Percentiles rank a stretch among this genome's conserved stretches.
phyloP scores from a whole-genome alignment of 495 filamentous ascomycete species.

The Terfezia claveryi region DNA sequence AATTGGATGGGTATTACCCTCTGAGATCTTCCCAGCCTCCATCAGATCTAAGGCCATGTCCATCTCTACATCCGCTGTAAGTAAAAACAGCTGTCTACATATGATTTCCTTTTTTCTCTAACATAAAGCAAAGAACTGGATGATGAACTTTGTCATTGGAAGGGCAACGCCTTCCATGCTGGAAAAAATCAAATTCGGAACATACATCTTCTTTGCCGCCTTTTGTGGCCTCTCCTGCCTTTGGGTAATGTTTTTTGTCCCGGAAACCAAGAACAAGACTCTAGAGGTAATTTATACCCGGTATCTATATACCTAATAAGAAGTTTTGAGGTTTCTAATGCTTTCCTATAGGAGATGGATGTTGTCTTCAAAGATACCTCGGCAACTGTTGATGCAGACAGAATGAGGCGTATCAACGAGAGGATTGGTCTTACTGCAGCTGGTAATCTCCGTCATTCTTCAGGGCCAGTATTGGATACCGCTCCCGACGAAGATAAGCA shows the following conservation, averaged over 20 bases:
- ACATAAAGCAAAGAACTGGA: background rate
- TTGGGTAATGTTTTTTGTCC: slow-evolving; percentile 36
- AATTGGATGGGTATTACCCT: slow-evolving; percentile 52
- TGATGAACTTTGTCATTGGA: slow-evolving; percentile 1
- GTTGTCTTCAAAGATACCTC: slow-evolving; percentile 28
- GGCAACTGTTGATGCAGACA: background rate
- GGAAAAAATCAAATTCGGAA: slow-evolving; percentile 32
- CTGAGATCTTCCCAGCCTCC: slow-evolving; percentile 53
- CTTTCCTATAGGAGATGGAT: slow-evolving; percentile 34
- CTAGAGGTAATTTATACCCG: slow-evolving; percentile 26
- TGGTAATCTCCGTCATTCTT: background rate
- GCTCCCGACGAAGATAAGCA: background rate
- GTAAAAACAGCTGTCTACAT: background rate
- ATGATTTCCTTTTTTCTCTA: too few relatives aligned
- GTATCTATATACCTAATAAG: slow-evolving; percentile 4
- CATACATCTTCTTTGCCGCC: slow-evolving; percentile 33
- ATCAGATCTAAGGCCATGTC: slow-evolving; percentile 39
- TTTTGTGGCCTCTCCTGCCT: slow-evolving; percentile 31
- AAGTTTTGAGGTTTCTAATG: background rate
- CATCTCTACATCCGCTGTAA: background rate
- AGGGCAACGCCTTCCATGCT: slow-evolving; percentile 14
- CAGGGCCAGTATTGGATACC: background rate
- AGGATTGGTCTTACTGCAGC: background rate
- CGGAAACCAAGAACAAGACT: slow-evolving; percentile 36
- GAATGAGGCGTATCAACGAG: background rate